phyloP scores from a whole-genome alignment of 352 stramenopile species.

The Pythium pyrilobum region DNA sequence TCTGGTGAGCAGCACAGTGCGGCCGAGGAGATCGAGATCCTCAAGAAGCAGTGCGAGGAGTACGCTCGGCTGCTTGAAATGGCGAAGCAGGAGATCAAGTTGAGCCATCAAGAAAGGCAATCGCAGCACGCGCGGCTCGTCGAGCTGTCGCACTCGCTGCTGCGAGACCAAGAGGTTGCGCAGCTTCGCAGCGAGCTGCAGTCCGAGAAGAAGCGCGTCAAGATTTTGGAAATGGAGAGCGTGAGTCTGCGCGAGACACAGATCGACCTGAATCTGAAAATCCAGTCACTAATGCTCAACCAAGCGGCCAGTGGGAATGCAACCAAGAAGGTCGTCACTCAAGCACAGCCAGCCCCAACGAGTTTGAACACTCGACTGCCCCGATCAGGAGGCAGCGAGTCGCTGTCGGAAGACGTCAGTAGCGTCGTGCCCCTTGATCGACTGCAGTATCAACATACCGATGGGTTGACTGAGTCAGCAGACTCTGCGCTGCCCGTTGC shows the following conservation, averaged over 20 bases:
- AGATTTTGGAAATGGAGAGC: conserved; percentile 53
- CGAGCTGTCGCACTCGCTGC: conserved; percentile 44
- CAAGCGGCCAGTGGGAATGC: background rate
- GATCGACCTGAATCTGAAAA: conserved; percentile 42
- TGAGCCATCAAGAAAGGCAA: conserved; percentile 55
- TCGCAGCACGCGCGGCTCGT: conserved; percentile 37
- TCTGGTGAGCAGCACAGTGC: conserved; percentile 1
- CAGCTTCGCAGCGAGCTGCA: conserved; percentile 50
- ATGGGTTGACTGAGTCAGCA: no score
- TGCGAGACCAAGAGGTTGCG: conserved; percentile 46
- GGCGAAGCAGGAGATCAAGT: conserved; percentile 65
- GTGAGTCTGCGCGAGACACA: conserved; percentile 41
- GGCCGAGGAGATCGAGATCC: conserved; percentile 15
- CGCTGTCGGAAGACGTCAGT: no score
- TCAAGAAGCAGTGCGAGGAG: conserved; percentile 48
- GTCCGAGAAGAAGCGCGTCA: conserved; percentile 57
- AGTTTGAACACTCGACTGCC: no score
- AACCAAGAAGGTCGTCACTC: background rate
- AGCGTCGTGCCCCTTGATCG: no score
- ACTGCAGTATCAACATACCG: no score
- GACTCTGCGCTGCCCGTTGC: no score
- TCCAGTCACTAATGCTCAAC: conserved; percentile 39
- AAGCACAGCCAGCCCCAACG: no score
- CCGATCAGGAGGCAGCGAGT: no score
- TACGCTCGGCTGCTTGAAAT: conserved; percentile 53